Evolutionary conservation across 345 rosid species (phyloP).

Genomic region (Heritiera littoralis): DNA sequence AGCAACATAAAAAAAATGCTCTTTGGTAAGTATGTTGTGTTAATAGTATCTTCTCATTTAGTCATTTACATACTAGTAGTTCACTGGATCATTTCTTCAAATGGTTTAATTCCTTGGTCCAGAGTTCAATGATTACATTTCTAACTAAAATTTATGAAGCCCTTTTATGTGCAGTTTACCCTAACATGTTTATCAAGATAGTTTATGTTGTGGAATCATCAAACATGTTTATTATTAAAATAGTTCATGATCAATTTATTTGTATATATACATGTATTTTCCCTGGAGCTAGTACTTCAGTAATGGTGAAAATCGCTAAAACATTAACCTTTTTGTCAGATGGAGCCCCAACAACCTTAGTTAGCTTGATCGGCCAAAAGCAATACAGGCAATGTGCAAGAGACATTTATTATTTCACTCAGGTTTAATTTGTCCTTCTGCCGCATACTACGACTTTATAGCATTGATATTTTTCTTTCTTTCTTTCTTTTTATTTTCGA

Average conservation of each 20-base stretch:
- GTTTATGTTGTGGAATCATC: not conserved
- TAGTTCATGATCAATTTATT: not conserved
- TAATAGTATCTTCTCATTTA: not conserved
- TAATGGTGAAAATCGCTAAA: not conserved
- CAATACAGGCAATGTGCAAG: slow-evolving; percentile 93
- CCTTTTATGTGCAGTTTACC: not conserved
- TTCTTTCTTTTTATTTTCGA: not conserved
- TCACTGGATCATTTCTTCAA: not conserved
- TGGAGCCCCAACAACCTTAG: slow-evolving; percentile 88
- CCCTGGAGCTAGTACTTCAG: not conserved
- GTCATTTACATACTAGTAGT: slow-evolving; percentile 13
- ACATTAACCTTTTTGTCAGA: slow-evolving; percentile 43
- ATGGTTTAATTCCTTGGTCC: not conserved
- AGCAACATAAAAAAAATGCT: slow-evolving; percentile 76
- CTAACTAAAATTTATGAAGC: not conserved
- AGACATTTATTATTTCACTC: slow-evolving; percentile 93
- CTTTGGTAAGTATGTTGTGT: slow-evolving; percentile 54
- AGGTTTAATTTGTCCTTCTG: slow-evolving; percentile 45
- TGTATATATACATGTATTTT: not conserved
- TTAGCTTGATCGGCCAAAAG: slow-evolving; percentile 84
- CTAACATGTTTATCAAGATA: not conserved
- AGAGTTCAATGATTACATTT: slow-evolving; percentile 1
- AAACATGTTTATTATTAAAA: not conserved
- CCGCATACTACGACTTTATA: not conserved
- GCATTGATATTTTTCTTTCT: not conserved